phyloP scores from a whole-genome alignment of 2,329 filamentous ascomycete species.

The Exophiala bonariae region DNA sequence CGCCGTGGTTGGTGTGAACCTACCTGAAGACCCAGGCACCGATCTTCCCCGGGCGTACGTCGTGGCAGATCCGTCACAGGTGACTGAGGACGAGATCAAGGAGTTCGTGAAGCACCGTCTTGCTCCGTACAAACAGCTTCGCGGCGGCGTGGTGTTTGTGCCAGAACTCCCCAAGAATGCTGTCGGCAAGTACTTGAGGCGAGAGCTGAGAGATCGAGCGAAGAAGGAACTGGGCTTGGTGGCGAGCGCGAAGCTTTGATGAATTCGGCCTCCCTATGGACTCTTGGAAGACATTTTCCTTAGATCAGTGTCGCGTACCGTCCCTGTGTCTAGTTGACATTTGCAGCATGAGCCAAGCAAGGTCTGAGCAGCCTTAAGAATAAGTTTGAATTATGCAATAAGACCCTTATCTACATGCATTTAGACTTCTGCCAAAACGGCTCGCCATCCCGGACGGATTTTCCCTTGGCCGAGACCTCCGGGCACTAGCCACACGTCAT shows the following conservation, averaged over 20 bases:
- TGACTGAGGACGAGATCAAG: constrained; percentile 24
- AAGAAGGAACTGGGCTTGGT: constrained; percentile 26
- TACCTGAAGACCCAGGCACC: constrained; percentile 35
- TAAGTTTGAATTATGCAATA: too few species aligned
- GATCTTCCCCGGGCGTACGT: constrained; percentile 65
- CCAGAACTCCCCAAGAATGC: constrained; percentile 27
- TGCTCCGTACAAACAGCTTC: constrained; percentile 27
- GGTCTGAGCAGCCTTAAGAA: too few species aligned
- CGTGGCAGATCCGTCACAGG: constrained; percentile 34
- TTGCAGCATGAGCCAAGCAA: too few species aligned
- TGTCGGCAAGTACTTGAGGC: constrained; percentile 26
- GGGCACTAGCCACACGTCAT: too few species aligned
- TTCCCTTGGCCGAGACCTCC: too few species aligned
- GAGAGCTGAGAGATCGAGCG: constrained; percentile 25
- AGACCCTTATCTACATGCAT: too few species aligned
- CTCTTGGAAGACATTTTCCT: too few species aligned
- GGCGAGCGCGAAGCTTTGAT: background rate
- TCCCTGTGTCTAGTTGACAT: too few species aligned
- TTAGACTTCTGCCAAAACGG: too few species aligned
- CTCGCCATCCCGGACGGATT: too few species aligned
- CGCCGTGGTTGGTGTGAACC: constrained; percentile 59
- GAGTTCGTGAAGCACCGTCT: constrained; percentile 23
- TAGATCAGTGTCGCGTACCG: too few species aligned
- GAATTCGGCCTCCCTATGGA: too few species aligned
- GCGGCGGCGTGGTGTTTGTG: constrained; percentile 27